Evolutionary conservation across 306 rosid species (phyloP), one percentile per base, ranked within the genome.

Genomic region (Carpinus fangiana): DNA sequence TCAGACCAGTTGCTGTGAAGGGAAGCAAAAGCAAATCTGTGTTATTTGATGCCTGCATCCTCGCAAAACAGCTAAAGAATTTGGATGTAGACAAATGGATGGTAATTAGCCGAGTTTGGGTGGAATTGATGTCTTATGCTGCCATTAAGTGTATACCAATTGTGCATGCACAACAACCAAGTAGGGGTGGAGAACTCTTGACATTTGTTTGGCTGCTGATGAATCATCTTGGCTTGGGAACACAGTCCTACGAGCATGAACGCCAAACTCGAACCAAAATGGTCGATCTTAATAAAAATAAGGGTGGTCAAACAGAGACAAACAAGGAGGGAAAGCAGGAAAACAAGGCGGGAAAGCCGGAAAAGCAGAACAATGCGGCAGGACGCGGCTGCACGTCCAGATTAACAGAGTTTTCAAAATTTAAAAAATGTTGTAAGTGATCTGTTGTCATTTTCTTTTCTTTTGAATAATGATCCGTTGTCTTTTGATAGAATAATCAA

Each of bases 161-260:
- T 23, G 11, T 47, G 16, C 84, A 81, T 64, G 84, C 81, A 2
- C 81, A 69, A 7, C 77, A 66, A 52, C 45, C 76, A 8, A 61
- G 65, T 23, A 81, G 75, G 70, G 84, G 84, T 4, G 81, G 84
- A 4, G 84, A 76, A 59, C 81, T 81, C 45, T n/a, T 76, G 20
- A 67, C 81, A 67, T 73, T 75, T 14, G 68, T 82, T 26, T 82
- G 85, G 82, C 56, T 82, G 17, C 23, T 76, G 71, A 77, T 82
- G 82, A 75, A 75, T 54, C 82, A 73, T 46, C 57, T 82, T 47
- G 81, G 78, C 9, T 20, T 72, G 21, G 75, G 78, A 41, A 70
- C 66, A 5, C 81, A 82, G 75, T 82, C 76, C 41, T 62, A 82
- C 10, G 48, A 45, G 48, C 48, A 3, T 45, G 48, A 31, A 31